phyloP scores from a whole-genome alignment of 2,329 filamentous ascomycete species.

The Cytospora mali region DNA sequence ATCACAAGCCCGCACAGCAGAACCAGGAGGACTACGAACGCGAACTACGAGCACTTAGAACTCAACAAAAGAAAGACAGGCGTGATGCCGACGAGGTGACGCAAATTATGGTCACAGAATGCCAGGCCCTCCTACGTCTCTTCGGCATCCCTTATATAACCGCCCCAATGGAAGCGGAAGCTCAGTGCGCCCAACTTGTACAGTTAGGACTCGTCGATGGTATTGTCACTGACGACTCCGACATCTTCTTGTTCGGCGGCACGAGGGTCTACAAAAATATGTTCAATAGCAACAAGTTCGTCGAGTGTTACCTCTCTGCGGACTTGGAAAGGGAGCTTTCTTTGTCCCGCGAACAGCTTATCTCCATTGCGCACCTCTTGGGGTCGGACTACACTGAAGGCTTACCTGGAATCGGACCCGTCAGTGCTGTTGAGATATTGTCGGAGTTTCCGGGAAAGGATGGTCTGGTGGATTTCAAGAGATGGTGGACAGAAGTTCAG shows the following conservation, averaged over 20 bases:
- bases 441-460: constrained; percentile 75
- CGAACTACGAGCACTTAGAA: constrained; percentile 83
- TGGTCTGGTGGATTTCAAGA: constrained; percentile 73
- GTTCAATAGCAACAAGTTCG: constrained; percentile 98
- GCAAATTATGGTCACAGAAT: constrained; percentile 93
- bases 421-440: constrained; percentile 91
- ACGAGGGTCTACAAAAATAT: constrained; percentile 99
- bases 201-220: constrained; percentile 87
- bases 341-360: constrained; percentile 82
- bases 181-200: constrained; percentile 93
- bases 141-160: constrained; percentile 97
- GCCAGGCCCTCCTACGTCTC: constrained; percentile 83
- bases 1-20: constrained; percentile 70
- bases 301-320: constrained; percentile 86
- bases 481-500: constrained; percentile 88
- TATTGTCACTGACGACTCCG: constrained; percentile 95
- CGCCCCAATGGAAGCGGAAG: constrained; percentile 98
- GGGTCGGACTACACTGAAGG: constrained; percentile 96
- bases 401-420: constrained; percentile 85
- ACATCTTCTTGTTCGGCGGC: constrained; percentile 95
- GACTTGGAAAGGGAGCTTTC: constrained; percentile 91
- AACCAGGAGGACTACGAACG: constrained; percentile 80
- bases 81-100: constrained; percentile 97
- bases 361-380: constrained; percentile 85
- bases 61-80: constrained; percentile 95